A percentile compares a stretch with the other conserved stretches of the same genome.
Conservation (phyloP, 192 early-diverging fungal genomes). For the Backusella tarrabulga region DNA sequence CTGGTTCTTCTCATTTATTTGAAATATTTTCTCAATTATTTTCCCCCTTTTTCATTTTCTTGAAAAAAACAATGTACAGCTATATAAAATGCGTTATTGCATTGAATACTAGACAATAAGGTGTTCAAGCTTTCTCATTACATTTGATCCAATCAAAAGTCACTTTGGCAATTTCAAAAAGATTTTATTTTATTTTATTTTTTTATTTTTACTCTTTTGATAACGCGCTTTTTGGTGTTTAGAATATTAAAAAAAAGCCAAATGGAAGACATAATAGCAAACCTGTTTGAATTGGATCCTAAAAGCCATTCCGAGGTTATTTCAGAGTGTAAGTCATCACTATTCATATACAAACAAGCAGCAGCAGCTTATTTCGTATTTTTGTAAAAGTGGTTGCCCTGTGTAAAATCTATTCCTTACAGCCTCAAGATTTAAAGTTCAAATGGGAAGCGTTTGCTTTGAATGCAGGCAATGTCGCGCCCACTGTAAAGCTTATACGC, state of each 20-base stretch:
- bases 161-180: neutral
- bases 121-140: too few relatives aligned
- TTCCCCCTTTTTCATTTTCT: too few relatives aligned
- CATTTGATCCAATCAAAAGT: neutral
- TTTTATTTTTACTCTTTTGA: neutral
- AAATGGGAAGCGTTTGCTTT: constrained; percentile 39
- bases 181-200: neutral
- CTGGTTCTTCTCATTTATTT: too few relatives aligned
- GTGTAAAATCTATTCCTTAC: constrained; percentile 27
- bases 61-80: too few relatives aligned
- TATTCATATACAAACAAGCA: too few relatives aligned
- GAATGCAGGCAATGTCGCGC: constrained; percentile 7
- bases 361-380: neutral
- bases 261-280: constrained; percentile 1
- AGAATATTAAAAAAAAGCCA: neutral
- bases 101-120: too few relatives aligned
- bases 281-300: constrained; percentile 1
- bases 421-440: constrained; percentile 20
- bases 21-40: too few relatives aligned
- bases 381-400: constrained; percentile 19
- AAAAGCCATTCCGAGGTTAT: neutral
- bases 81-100: too few relatives aligned
- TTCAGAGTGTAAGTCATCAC: neutral
- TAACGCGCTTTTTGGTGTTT: neutral
- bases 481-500: constrained; percentile 20